These are phyloP conservation scores for Halteria grandinella DNA, from an alignment of 73 alveolate species.

Conservation along the genomic window DNA sequence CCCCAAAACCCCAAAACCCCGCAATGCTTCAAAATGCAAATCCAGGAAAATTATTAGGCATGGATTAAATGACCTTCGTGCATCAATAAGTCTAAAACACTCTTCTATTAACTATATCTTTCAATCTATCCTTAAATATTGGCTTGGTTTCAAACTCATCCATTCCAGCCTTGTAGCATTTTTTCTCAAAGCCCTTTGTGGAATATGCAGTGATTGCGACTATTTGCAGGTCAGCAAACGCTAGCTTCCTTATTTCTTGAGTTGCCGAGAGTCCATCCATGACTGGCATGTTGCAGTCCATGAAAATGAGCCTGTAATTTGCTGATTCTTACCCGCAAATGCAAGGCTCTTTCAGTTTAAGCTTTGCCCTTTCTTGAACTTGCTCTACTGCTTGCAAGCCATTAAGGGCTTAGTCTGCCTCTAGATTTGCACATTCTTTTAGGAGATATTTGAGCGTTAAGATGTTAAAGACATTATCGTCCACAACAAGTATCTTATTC, in stretches of 20 bases:
- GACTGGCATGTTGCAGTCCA: constrained; percentile 25
- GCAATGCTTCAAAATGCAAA: too few species aligned
- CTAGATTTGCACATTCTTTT: background rate
- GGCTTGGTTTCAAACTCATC: background rate
- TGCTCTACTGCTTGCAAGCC: too few species aligned
- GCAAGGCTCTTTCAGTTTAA: background rate
- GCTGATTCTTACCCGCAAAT: background rate
- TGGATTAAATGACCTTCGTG: too few species aligned
- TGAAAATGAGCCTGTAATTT: background rate
- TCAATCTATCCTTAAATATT: too few species aligned
- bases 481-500: constrained; percentile 1
- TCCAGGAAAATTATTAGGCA: too few species aligned
- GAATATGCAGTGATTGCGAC: constrained; percentile 1
- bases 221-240: background rate
- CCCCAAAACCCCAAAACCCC: too few species aligned
- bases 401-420: background rate
- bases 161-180: background rate
- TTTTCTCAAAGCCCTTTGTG: background rate
- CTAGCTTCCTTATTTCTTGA: background rate
- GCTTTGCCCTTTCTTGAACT: background rate
- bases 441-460: background rate
- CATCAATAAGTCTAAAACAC: too few species aligned
- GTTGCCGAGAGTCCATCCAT: background rate
- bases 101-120: too few species aligned
- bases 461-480: constrained; percentile 16